Conservation (phyloP, 768 basidiomycete species). For the Boletus sp. region DNA sequence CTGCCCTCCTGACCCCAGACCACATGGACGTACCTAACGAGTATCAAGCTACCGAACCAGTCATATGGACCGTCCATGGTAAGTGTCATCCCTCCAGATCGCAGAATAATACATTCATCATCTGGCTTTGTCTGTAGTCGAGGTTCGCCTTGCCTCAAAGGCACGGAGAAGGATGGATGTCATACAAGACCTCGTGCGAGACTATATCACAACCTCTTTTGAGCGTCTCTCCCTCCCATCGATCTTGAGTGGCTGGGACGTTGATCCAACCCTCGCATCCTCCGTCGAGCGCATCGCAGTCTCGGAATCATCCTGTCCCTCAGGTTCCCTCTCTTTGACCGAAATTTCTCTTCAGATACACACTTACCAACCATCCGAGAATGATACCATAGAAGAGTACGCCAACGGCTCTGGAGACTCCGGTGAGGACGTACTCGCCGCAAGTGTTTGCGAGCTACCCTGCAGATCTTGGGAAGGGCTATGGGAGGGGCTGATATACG, state of each 20-base stretch:
- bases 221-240: conserved; percentile 70
- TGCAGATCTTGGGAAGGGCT: conserved; percentile 82
- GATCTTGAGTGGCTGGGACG: conserved; percentile 76
- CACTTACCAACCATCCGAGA: conserved; percentile 78
- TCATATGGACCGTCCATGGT: conserved; percentile 70
- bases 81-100: conserved; percentile 10
- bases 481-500: conserved; percentile 91
- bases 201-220: conserved; percentile 55
- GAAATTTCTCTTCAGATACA: conserved; percentile 76
- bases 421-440: conserved; percentile 75
- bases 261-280: conserved; percentile 62
- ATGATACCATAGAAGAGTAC: conserved; percentile 72
- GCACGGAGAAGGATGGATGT: conserved; percentile 76
- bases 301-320: conserved; percentile 67
- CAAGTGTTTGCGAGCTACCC: conserved; percentile 87
- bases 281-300: conserved; percentile 77
- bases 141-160: conserved; percentile 70
- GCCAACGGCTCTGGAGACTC: conserved; percentile 57
- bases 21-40: conserved; percentile 14
- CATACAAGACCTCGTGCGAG: conserved; percentile 60
- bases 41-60: conserved; percentile 2
- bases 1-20: conserved; percentile 3
- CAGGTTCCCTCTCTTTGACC: conserved; percentile 50
- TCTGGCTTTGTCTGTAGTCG: conserved; percentile 49
- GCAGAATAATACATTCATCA: not conserved